Base-by-base conservation (phyloP, 257 asterid genomes). In the Salvia miltiorrhiza region DNA sequence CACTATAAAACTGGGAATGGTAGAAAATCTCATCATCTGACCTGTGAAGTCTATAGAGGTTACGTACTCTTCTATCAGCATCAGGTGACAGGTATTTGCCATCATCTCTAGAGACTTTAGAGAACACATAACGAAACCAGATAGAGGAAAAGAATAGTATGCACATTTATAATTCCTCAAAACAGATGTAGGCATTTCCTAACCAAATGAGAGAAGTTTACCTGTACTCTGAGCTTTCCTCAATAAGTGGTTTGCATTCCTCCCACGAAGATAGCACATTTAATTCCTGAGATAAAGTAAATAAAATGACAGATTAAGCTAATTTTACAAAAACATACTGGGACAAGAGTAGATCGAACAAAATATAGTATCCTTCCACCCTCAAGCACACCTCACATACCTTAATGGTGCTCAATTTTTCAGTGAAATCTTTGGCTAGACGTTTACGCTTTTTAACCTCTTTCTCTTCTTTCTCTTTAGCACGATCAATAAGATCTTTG, bases 381-480 rank as follows among this genome's bases (percentile, higher is more conserved):
- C 65, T 67, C 37, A 44, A 59, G 58, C 57, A 76, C 63, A 76
- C 63, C 67, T 68, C 56, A 68, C 83, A 63, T 71, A 92, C 99
- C 90, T 91, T 91, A 54, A 83, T 66, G 45, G 78, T 72, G 85
- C 86, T 83, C 78, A 94, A 80, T 79, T 79, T 82, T 62, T 94
- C 96, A 14, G 81, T 86, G 70, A 94, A 94, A 67, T 91, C 97
- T 71, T 87, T 91, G 41, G 88, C 91, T 72, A 88, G 84, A 61
- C 96, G 96, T 79, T 86, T 93, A 30, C 86, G 94, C 84, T 89
- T 94, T 81, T 87, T 94, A 66, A 81, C 85, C 84, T 94, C 97
- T 81, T 89, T 94, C 82, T 94, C 99, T 79, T 94, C 97, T 77
- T 89, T 94, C 71, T 94, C 99, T 83, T 83, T 94, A 63, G 99